These are phyloP conservation scores for Neospora caninum DNA, from an alignment of 169 alveolate genomes.

Conservation along the genomic window DNA sequence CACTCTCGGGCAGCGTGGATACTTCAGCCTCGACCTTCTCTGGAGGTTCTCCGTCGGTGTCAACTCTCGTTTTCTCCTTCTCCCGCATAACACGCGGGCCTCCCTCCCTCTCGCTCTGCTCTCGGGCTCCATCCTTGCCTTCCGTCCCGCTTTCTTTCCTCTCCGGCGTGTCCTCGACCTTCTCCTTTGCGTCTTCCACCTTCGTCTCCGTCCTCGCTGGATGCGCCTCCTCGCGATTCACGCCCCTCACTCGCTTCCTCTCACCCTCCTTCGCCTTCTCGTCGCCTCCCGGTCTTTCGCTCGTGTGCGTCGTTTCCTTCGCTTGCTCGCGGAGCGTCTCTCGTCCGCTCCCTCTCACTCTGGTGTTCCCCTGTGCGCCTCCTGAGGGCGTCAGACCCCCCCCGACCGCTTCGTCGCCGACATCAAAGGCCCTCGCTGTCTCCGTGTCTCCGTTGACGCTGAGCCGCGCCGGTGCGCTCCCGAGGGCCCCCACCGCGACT, in stretches of 20 bases:
- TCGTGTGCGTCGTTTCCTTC: not conserved
- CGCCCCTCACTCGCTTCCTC: too few relatives aligned
- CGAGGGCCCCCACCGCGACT: not conserved
- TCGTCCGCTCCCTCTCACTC: not conserved
- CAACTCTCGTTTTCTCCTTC: not conserved
- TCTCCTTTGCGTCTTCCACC: not conserved
- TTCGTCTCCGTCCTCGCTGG: not conserved
- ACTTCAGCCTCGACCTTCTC: not conserved
- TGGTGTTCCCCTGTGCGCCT: not conserved
- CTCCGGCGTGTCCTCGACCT: not conserved
- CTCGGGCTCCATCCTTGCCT: not conserved
- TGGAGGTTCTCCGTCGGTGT: not conserved
- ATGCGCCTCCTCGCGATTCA: not conserved
- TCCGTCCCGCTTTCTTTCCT: not conserved
- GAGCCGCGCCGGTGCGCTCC: not conserved
- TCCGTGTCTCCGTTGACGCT: not conserved
- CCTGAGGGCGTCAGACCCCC: too few relatives aligned
- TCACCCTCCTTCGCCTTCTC: too few relatives aligned
- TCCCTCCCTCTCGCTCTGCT: too few relatives aligned
- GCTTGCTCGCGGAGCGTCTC: not conserved
- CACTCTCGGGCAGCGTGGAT: not conserved
- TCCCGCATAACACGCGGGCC: not conserved
- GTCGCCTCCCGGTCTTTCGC: not conserved
- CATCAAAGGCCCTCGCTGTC: not conserved
- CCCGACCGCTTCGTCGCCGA: not conserved